Base-by-base conservation (phyloP, 2,329 filamentous ascomycete species). In the Scedosporium minutisporum region DNA sequence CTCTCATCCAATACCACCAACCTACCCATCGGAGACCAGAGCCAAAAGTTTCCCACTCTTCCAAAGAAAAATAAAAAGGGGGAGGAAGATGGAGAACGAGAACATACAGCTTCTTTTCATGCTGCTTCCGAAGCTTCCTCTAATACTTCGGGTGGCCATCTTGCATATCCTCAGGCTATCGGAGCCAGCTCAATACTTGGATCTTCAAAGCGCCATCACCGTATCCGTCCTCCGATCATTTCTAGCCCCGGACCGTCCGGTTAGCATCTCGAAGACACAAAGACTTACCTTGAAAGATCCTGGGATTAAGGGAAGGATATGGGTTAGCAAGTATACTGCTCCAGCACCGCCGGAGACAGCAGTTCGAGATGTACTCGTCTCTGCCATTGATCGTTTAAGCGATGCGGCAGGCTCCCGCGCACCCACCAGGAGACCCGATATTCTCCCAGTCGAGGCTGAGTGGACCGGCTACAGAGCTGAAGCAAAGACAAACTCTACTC, bases 231-330 rank as follows among this genome's bases (percentile, higher is more conserved):
- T 96, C n/a, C 87, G 90, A 21, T 83, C 83, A 0, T 78, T 91
- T 62, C 60, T 71, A 25, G 66, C 73, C 14, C 75, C 77, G 3
- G 72, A 74, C 1, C 76, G 74, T 16, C 78, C 80, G 0, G 71
- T 68, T 10, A 78, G 84, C 27, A 75, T 96, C 25, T 77, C 81
- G 0, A 81, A 85, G 64, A 75, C 82, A 6, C 93, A 97, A 73
- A 77, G 75, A 51, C 68, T 83, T n/a, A 82, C 84, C 1, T 75
- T 83, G 55, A 83, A 79, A 63, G 88, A 89, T 62, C 82, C 82
- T 0, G 86, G 84, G 0, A 78, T 96, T 70, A 92, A 90, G 71
- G 91, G 91, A 3, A 84, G 83, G 55, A 85, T 95, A 66, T 97
- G 93, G 93, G 80, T 96, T 25, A 87, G 87, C 68, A 88, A 85